Percentiles rank a stretch among this genome's conserved stretches.
These are phyloP conservation scores for Fusarium subtropicale DNA, from an alignment of 2,329 filamentous ascomycete species.

Conservation along the genomic window DNA sequence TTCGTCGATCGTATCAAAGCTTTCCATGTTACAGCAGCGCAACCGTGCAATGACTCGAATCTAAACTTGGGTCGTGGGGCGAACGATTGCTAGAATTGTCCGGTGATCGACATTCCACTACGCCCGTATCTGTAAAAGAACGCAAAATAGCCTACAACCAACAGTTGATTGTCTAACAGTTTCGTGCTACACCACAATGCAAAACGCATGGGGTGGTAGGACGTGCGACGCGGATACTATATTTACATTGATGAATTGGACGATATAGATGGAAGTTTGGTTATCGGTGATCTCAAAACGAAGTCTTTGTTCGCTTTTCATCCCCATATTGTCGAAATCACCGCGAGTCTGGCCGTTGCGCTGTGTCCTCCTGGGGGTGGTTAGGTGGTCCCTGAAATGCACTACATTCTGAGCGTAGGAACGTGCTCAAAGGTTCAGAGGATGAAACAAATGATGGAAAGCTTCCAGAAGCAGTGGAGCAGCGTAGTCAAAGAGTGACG, in stretches of 20 bases:
- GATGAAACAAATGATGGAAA: constrained; percentile 47
- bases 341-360: constrained; percentile 32
- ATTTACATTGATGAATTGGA: neutral
- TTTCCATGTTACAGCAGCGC: constrained; percentile 28
- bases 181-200: neutral
- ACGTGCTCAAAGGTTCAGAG: constrained; percentile 39
- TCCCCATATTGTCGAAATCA: constrained; percentile 32
- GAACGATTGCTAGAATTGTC: constrained; percentile 16
- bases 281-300: no score
- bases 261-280: neutral
- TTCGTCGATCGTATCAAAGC: constrained; percentile 44
- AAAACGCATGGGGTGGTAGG: neutral
- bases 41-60: constrained; percentile 33
- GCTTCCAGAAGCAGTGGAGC: constrained; percentile 48
- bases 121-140: neutral
- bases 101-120: constrained; percentile 29
- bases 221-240: neutral
- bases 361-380: constrained; percentile 33
- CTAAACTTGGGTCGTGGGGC: constrained; percentile 29
- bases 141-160: constrained; percentile 3
- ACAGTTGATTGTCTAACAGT: neutral
- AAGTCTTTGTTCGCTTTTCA: neutral
- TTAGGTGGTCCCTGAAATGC: constrained; percentile 35
- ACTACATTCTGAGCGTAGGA: constrained; percentile 24
- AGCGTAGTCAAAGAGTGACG: constrained; percentile 19